These are phyloP conservation scores for Aphanomyces cochlioides DNA, from an alignment of 352 stramenopile genomes.

Conservation along the genomic window DNA sequence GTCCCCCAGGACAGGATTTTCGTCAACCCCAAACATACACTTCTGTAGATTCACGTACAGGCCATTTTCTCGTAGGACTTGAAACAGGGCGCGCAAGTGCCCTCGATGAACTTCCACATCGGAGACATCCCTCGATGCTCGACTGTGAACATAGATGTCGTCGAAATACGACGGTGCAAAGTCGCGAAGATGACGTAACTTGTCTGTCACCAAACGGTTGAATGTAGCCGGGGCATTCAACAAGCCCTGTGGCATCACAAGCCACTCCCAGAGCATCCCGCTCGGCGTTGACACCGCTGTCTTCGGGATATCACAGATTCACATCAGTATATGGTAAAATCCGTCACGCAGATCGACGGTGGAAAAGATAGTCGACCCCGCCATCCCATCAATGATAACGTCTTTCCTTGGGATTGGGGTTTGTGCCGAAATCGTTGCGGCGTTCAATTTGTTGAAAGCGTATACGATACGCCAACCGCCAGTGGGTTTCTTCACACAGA, in stretches of 20 bases:
- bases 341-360: too few species aligned
- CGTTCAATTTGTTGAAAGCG: too few species aligned
- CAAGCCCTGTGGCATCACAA: conserved; percentile 37
- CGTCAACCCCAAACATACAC: conserved; percentile 15
- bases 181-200: conserved; percentile 31
- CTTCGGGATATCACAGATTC: too few species aligned
- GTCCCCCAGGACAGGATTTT: conserved; percentile 38
- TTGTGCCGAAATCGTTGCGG: too few species aligned
- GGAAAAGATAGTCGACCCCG: too few species aligned
- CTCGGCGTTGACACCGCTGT: conserved; percentile 31
- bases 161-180: conserved; percentile 38
- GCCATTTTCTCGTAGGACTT: conserved; percentile 32
- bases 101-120: conserved; percentile 31
- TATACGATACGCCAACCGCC: too few species aligned
- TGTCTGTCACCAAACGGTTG: conserved; percentile 37
- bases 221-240: conserved; percentile 38
- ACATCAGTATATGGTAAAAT: too few species aligned
- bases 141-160: conserved; percentile 38
- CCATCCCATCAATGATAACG: too few species aligned
- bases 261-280: conserved; percentile 36
- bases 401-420: too few species aligned
- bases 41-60: conserved; percentile 37
- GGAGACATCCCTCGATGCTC: neutral
- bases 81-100: conserved; percentile 32
- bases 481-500: too few species aligned